Base-by-base conservation (phyloP, 2,329 filamentous ascomycete genomes). In the Rhytidhysteron rufulum region DNA sequence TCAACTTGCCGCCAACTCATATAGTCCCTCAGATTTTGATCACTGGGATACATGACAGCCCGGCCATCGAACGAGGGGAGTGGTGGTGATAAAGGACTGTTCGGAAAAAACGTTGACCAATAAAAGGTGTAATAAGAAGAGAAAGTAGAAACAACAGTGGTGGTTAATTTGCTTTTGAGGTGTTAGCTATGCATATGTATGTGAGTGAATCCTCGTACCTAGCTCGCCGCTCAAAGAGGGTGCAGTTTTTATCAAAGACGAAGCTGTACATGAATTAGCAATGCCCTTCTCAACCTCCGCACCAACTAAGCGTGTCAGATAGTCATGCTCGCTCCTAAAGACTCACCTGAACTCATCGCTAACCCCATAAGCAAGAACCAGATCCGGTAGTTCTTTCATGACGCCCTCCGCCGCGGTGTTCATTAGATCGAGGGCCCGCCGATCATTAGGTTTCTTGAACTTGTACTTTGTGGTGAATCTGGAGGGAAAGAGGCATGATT, bases 1-100 rank as follows among this genome's bases (percentile, higher is more conserved):
- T 98, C 93, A 31, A 87, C 93, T 66, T 98, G 93, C 53, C 93
- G 79, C 93, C 93, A 98, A 61, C 86, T 90, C 75, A 98, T 81
- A 65, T 98, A 98, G 69, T 98, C 93, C 19, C 90, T 77, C 50
- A 98, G 67, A 62, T 95, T 94, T 54, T 78, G 75, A 5, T 85
- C 75, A 41, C 79, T 86, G 0, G 93, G 93, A 67, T 97, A 98
- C 60, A 85, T 82, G 3, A 98, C 89, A 13, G 89, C 89, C 37
- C 93, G 77, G 1, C 90, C 91, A 65, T 98, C 93, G 59, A 98
- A 98, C 5, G 85, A 91, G 1, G 93, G 93, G 10, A 95, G 70
- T 4, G 88, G 86, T 4, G 82, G 70, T 10, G 83, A 79, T 22
- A 97, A 72, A 4, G 81, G 78, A 15, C 69, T 75, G n/a, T 82